Conservation (phyloP, 352 stramenopile genomes). For the Peronospora farinosa region DNA sequence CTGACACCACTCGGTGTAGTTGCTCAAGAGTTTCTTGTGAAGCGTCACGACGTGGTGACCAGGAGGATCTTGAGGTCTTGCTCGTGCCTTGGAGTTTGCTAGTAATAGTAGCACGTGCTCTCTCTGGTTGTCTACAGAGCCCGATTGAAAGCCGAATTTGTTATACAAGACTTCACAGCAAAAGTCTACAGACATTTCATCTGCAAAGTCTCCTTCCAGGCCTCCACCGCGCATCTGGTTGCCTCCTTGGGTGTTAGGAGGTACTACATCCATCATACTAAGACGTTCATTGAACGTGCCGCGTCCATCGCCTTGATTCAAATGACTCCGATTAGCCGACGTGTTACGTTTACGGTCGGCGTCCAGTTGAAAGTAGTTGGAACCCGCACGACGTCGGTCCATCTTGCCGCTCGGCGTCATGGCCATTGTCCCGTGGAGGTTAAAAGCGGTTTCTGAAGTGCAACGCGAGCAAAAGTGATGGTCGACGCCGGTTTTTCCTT, state of each 20-base stretch:
- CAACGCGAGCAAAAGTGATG: slow-evolving; percentile 8
- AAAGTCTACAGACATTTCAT: slow-evolving; percentile 66
- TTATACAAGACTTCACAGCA: slow-evolving; percentile 63
- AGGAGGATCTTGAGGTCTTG: slow-evolving; percentile 36
- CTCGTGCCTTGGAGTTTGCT: slow-evolving; percentile 61
- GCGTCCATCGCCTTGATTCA: slow-evolving; percentile 36
- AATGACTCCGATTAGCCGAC: slow-evolving; percentile 34
- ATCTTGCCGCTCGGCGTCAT: slow-evolving; percentile 35
- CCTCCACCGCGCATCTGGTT: slow-evolving; percentile 32
- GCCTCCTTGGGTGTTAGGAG: slow-evolving; percentile 24
- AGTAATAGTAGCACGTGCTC: slow-evolving; percentile 70
- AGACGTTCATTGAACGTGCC: slow-evolving; percentile 52
- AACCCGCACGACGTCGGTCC: slow-evolving; percentile 64
- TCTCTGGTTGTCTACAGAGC: slow-evolving; percentile 67
- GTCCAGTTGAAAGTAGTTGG: slow-evolving; percentile 82
- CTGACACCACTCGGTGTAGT: slow-evolving; percentile 61
- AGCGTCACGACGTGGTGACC: slow-evolving; percentile 46
- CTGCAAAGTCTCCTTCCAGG: slow-evolving; percentile 60
- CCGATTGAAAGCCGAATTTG: slow-evolving; percentile 74
- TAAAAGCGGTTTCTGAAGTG: too few relatives aligned
- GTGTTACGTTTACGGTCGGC: slow-evolving; percentile 69
- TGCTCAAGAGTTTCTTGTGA: slow-evolving; percentile 57
- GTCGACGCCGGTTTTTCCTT: slow-evolving; percentile 5
- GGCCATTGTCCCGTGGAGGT: slow-evolving; percentile 16
- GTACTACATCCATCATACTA: slow-evolving; percentile 64